Evolutionary conservation across 75 land plant genomes (phyloP).

Genomic region (Cupressus sempervirens): DNA sequence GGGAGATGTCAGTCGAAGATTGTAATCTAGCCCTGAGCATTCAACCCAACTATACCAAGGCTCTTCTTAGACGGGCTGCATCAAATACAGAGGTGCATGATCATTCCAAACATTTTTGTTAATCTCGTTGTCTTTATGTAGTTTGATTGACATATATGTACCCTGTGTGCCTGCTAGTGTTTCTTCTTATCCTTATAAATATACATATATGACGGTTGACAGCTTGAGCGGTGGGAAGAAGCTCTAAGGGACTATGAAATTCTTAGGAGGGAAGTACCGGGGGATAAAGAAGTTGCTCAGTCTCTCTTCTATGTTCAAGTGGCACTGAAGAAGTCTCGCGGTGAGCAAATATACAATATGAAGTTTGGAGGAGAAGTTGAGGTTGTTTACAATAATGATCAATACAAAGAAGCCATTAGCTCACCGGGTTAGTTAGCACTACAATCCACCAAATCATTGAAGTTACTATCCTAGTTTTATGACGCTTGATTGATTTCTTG

Average conservation of each 20-base stretch:
- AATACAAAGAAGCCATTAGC: constrained; percentile 54
- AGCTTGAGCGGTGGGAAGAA: constrained; percentile 88
- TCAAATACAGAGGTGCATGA: constrained; percentile 61
- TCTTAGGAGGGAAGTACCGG: constrained; percentile 63
- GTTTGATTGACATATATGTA: background rate
- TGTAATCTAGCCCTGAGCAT: constrained; percentile 72
- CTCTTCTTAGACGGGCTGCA: constrained; percentile 82
- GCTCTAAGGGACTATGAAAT: constrained; percentile 82
- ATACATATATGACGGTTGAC: constrained; percentile 5
- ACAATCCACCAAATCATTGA: background rate
- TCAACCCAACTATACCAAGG: constrained; percentile 81
- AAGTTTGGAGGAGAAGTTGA: constrained; percentile 79
- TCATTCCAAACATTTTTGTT: background rate
- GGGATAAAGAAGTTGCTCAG: constrained; percentile 70
- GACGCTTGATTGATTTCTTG: background rate
- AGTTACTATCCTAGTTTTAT: background rate
- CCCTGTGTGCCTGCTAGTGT: background rate
- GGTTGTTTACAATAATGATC: constrained; percentile 52
- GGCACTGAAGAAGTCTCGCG: constrained; percentile 67
- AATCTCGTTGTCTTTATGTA: background rate
- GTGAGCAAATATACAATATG: constrained; percentile 54
- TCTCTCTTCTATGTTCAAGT: constrained; percentile 73
- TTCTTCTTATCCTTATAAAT: background rate
- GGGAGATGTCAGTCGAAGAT: constrained; percentile 80
- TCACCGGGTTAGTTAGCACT: constrained; percentile 47